A percentile compares a stretch with the other conserved stretches of the same genome.
Conservation (phyloP, 345 rosid genomes). For the Salix caprea region DNA sequence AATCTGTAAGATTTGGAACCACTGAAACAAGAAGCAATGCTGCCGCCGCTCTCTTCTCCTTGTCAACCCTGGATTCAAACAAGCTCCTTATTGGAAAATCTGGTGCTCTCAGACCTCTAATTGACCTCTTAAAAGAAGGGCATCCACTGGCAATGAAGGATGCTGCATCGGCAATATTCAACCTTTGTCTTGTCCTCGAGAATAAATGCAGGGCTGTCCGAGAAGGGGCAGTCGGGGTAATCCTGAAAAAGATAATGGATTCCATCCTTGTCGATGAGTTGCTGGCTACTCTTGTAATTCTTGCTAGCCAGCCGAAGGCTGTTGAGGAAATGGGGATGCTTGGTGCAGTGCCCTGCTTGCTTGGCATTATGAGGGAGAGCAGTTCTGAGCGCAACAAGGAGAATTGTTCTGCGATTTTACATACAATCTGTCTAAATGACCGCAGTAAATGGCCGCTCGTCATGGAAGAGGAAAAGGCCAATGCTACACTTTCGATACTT, state of each 20-base stretch:
- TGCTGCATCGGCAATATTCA: conserved; percentile 45
- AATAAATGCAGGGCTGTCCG: conserved; percentile 36
- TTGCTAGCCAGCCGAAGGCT: conserved; percentile 37
- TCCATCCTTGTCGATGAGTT: conserved; percentile 42
- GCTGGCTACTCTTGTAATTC: conserved; percentile 39
- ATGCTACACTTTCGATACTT: conserved; percentile 41
- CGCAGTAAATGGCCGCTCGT: conserved; percentile 19
- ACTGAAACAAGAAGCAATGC: conserved; percentile 46
- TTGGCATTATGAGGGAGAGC: conserved; percentile 40
- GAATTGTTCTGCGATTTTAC: conserved; percentile 44
- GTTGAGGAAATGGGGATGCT: conserved; percentile 36
- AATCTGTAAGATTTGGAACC: conserved; percentile 35
- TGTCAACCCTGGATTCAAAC: conserved; percentile 35
- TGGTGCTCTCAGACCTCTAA: conserved; percentile 47
- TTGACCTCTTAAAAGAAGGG: conserved; percentile 43
- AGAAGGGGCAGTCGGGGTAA: conserved; percentile 36
- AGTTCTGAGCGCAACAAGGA: conserved; percentile 33
- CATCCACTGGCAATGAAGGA: conserved; percentile 35
- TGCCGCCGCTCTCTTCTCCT: conserved; percentile 46
- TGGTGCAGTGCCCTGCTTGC: conserved; percentile 40
- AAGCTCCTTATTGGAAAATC: conserved; percentile 40
- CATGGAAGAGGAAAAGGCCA: conserved; percentile 31
- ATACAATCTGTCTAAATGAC: conserved; percentile 34
- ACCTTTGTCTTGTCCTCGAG: conserved; percentile 30
- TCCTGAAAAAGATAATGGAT: conserved; percentile 33